These are phyloP conservation scores for Apiospora pterosperma DNA, from an alignment of 2,329 filamentous ascomycete genomes.

Conservation along the genomic window DNA sequence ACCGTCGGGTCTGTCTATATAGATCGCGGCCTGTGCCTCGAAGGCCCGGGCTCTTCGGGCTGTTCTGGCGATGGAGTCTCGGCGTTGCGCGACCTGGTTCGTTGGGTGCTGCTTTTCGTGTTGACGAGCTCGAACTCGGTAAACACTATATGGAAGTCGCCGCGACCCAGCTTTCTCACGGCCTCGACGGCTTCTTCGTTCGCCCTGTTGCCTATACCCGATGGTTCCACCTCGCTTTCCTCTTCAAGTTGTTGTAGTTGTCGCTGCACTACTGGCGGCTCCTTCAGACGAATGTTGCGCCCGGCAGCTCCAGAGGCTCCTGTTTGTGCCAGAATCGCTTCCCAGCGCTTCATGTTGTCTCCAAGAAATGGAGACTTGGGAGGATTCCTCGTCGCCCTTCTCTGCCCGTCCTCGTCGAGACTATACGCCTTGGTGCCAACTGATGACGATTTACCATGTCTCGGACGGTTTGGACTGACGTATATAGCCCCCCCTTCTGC, in stretches of 20 bases:
- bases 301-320: background rate
- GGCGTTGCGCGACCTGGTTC: background rate
- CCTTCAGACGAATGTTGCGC: background rate
- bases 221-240: background rate
- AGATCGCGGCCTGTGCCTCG: background rate
- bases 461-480: background rate
- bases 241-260: background rate
- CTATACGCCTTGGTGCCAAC: background rate
- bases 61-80: background rate
- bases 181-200: background rate
- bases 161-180: background rate
- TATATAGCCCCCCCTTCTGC: background rate
- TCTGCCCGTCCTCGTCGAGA: background rate
- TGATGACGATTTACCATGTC: background rate
- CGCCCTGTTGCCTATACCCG: background rate
- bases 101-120: background rate
- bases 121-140: background rate
- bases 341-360: background rate
- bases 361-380: background rate
- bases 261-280: background rate
- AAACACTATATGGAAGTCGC: background rate
- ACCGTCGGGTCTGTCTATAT: background rate
- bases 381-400: background rate
- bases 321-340: background rate
- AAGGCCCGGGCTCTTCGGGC: background rate